Conservation (phyloP, 805 yeast genomes). For the Metschnikowia bowlesiae region DNA sequence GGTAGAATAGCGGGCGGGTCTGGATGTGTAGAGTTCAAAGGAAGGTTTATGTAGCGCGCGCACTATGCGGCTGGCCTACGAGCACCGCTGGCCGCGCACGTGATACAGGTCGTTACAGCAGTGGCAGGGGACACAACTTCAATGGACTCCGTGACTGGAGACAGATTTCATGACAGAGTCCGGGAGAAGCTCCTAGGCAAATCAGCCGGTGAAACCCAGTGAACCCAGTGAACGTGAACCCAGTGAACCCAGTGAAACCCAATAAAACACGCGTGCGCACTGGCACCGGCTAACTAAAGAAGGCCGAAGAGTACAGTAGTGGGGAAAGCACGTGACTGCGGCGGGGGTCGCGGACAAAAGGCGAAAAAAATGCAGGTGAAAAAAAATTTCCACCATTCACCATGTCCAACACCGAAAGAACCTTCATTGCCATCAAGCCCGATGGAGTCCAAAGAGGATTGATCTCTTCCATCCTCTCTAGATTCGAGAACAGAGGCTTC, state of each 20-base stretch:
- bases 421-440: slow-evolving; percentile 93
- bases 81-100: no score
- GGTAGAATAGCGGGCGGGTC: not conserved
- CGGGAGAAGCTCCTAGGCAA: no score
- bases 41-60: not conserved
- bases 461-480: slow-evolving; percentile 79
- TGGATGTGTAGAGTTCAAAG: not conserved
- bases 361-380: not conserved
- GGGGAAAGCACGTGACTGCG: no score
- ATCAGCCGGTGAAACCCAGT: no score
- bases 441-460: slow-evolving; percentile 99
- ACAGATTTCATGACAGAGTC: no score
- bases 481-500: slow-evolving; percentile 97
- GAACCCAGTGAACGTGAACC: no score
- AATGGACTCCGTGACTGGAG: not conserved
- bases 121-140: not conserved
- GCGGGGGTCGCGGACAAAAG: not conserved
- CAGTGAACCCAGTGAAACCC: no score
- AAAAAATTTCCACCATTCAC: slow-evolving; percentile 16
- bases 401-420: slow-evolving; percentile 70
- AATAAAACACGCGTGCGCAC: not conserved
- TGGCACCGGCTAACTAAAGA: no score
- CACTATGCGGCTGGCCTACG: not conserved
- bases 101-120: no score
- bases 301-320: no score